Evolutionary conservation across 2,329 filamentous ascomycete species (phyloP).

Genomic region (Cordyceps cicadae): DNA sequence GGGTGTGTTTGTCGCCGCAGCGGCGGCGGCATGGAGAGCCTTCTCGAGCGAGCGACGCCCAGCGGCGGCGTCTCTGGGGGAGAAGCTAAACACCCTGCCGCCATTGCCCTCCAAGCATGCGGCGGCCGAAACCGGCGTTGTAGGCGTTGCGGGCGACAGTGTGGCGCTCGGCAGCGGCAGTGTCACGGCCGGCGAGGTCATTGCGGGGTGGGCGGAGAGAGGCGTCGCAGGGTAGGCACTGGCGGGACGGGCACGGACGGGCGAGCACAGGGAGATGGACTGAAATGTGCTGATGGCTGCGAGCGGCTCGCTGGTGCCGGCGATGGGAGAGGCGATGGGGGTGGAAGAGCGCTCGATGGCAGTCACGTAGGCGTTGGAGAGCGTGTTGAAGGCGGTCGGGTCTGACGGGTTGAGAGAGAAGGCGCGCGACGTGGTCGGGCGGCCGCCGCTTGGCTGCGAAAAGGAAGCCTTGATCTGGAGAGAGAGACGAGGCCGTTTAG

Average conservation of each 20-base stretch:
- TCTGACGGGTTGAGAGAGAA: conserved; percentile 44
- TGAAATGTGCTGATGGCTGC: conserved; percentile 40
- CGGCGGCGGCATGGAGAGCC: not conserved
- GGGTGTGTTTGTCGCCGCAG: not conserved
- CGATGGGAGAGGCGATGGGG: conserved; percentile 35
- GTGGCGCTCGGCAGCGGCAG: conserved; percentile 45
- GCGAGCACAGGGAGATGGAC: conserved; percentile 24
- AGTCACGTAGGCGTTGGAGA: conserved; percentile 56
- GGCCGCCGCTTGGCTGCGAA: not conserved
- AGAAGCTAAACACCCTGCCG: conserved; percentile 43
- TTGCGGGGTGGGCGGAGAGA: conserved; percentile 35
- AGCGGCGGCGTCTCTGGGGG: conserved; percentile 24
- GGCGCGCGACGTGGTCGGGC: conserved; percentile 16
- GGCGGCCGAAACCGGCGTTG: conserved; percentile 46
- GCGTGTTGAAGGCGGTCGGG: conserved; percentile 56
- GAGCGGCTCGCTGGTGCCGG: conserved; percentile 31
- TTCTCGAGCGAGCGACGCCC: not conserved
- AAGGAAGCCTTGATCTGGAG: conserved; percentile 39
- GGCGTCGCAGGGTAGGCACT: conserved; percentile 40
- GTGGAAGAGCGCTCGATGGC: conserved; percentile 44
- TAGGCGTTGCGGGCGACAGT: conserved; percentile 54
- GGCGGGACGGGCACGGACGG: conserved; percentile 17
- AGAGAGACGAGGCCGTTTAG: conserved; percentile 48
- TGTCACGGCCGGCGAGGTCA: conserved; percentile 26
- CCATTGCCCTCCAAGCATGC: conserved; percentile 25